These are phyloP conservation scores for Cladosporium sp. DNA, from an alignment of 2,329 filamentous ascomycete genomes.

Conservation along the genomic window DNA sequence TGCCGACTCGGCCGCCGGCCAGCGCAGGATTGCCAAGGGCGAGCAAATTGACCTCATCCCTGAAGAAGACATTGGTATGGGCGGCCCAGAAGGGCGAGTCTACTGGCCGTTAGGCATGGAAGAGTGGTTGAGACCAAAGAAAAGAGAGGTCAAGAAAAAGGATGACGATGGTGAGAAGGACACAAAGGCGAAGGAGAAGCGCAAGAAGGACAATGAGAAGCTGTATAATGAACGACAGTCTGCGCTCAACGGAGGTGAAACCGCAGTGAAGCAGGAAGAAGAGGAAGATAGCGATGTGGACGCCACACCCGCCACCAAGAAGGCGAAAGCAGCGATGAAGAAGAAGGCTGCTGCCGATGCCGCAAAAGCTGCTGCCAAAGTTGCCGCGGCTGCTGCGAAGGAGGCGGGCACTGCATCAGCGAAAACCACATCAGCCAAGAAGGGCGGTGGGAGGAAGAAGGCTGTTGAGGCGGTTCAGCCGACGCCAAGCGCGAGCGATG, in stretches of 20 bases:
- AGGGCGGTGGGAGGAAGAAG: conserved; percentile 12
- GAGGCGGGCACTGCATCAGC: conserved; percentile 14
- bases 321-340: conserved; percentile 32
- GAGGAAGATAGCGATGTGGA: conserved; percentile 30
- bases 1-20: conserved; percentile 15
- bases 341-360: conserved; percentile 22
- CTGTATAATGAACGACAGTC: conserved; percentile 23
- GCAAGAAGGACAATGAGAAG: conserved; percentile 27
- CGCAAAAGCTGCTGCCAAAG: conserved; percentile 21
- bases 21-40: conserved; percentile 13
- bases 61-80: conserved; percentile 76
- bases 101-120: conserved; percentile 91
- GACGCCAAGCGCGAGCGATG: conserved; percentile 39
- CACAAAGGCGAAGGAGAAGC: conserved; percentile 29
- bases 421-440: background rate
- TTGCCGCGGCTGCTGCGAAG: conserved; percentile 15
- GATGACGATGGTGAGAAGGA: conserved; percentile 17
- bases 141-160: conserved; percentile 60
- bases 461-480: conserved; percentile 22
- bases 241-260: conserved; percentile 19
- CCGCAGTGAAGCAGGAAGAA: conserved; percentile 18
- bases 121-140: conserved; percentile 79
- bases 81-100: conserved; percentile 72
- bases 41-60: conserved; percentile 41
- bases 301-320: conserved; percentile 37